Percentiles rank a stretch among this genome's conserved stretches.
Conservation (phyloP, 805 yeast species). For the Saccharomycopsis schoenii region DNA sequence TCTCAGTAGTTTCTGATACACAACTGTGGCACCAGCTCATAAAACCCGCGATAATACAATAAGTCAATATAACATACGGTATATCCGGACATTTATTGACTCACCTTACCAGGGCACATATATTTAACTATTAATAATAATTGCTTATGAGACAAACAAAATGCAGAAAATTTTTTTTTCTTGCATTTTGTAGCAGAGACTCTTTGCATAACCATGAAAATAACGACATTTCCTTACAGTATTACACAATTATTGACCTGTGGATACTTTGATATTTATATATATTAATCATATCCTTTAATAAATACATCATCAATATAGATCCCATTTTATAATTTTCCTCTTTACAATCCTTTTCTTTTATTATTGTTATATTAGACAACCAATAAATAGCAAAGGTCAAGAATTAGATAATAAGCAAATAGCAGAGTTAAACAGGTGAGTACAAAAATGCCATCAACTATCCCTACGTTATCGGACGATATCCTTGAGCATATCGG, state of each 20-base stretch:
- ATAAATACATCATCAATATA: no score
- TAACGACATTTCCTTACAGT: not conserved
- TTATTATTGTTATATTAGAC: no score
- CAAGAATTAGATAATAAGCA: not conserved
- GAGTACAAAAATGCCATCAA: slow-evolving; percentile 5
- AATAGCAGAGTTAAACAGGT: not conserved
- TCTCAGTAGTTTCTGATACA: no score
- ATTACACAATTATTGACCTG: not conserved
- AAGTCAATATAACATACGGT: no score
- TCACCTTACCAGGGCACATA: no score
- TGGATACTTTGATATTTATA: not conserved
- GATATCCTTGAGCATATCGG: slow-evolving; percentile 71
- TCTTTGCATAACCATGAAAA: not conserved
- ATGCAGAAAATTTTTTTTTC: not conserved
- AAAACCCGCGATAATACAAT: no score
- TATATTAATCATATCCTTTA: no score
- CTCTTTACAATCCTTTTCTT: no score
- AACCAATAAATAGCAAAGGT: not conserved
- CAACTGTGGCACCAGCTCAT: no score
- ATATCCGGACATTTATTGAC: no score
- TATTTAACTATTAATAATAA: no score
- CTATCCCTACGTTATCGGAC: slow-evolving; percentile 32
- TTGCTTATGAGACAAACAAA: not conserved
- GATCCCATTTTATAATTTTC: no score
- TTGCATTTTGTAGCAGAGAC: not conserved